A percentile compares a stretch with the other conserved stretches of the same genome.
Evolutionary conservation across 441 rosid genomes (phyloP).

Genomic region (Mallotus japonicus): DNA sequence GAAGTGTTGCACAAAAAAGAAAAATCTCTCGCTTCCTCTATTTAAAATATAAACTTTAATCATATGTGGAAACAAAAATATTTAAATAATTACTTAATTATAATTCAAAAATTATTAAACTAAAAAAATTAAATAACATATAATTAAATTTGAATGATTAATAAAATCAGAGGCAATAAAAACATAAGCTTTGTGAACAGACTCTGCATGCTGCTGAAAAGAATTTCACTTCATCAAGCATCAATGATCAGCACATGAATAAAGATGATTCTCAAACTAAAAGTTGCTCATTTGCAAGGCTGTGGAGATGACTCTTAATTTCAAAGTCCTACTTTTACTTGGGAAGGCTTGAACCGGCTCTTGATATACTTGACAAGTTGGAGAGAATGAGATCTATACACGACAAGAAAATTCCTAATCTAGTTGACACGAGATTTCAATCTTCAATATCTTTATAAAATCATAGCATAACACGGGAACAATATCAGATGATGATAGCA

Average conservation of each 20-base stretch:
- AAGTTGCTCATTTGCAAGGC: conserved; percentile 43
- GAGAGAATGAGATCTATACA: conserved; percentile 44
- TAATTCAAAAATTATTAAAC: too few species aligned
- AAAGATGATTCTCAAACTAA: conserved; percentile 31
- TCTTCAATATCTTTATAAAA: too few species aligned
- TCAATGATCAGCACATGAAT: conserved; percentile 30
- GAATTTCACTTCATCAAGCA: conserved; percentile 39
- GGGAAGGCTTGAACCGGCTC: conserved; percentile 86
- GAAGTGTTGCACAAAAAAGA: too few species aligned
- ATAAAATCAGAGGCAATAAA: too few species aligned
- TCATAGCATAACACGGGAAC: too few species aligned
- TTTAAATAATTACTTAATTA: too few species aligned
- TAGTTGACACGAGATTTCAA: conserved; percentile 1
- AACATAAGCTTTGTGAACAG: conserved; percentile 73
- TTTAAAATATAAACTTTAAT: too few species aligned
- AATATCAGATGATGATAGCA: too few species aligned
- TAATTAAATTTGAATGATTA: too few species aligned
- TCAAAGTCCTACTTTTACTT: conserved; percentile 67
- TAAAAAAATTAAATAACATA: too few species aligned
- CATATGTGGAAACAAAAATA: too few species aligned
- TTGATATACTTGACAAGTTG: conserved; percentile 58
- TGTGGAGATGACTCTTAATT: conserved; percentile 65
- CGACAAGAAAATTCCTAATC: conserved; percentile 45
- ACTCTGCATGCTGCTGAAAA: conserved; percentile 72
- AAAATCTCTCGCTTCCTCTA: too few species aligned